Conservation (phyloP, 2,329 filamentous ascomycete genomes). For the Pseudogymnoascus sp. region DNA sequence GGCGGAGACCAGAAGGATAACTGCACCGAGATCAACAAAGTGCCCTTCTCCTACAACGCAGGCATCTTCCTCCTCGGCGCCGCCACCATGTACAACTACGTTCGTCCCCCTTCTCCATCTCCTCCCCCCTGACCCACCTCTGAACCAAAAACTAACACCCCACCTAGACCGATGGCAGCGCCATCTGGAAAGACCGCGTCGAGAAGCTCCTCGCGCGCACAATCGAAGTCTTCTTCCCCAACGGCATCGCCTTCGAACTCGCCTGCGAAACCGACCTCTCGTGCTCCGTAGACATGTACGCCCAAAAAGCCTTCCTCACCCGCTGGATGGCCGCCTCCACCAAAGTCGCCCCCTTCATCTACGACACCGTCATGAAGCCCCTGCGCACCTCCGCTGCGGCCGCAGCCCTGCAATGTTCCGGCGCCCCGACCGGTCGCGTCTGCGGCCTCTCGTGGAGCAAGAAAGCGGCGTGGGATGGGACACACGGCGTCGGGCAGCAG, state of each 20-base stretch:
- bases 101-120: slow-evolving; percentile 26
- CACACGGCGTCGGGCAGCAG: slow-evolving; percentile 61
- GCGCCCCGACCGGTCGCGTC: slow-evolving; percentile 50
- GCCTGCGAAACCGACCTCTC: slow-evolving; percentile 55
- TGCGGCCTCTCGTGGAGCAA: slow-evolving; percentile 58
- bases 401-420: slow-evolving; percentile 52
- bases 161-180: slow-evolving; percentile 26
- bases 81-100: slow-evolving; percentile 42
- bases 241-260: slow-evolving; percentile 57
- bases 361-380: slow-evolving; percentile 45
- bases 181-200: slow-evolving; percentile 51
- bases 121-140: not conserved
- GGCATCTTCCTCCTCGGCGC: slow-evolving; percentile 60
- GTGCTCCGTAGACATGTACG: slow-evolving; percentile 57
- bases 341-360: slow-evolving; percentile 57
- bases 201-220: slow-evolving; percentile 50
- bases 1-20: slow-evolving; percentile 51
- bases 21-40: slow-evolving; percentile 53
- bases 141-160: not conserved
- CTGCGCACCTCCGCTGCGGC: slow-evolving; percentile 48
- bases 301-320: slow-evolving; percentile 57
- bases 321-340: slow-evolving; percentile 57
- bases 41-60: slow-evolving; percentile 64
- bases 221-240: slow-evolving; percentile 48
- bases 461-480: slow-evolving; percentile 49